Evolutionary conservation across 78 protist genomes (phyloP).

Genomic region (Pigoraptor vietnamica): DNA sequence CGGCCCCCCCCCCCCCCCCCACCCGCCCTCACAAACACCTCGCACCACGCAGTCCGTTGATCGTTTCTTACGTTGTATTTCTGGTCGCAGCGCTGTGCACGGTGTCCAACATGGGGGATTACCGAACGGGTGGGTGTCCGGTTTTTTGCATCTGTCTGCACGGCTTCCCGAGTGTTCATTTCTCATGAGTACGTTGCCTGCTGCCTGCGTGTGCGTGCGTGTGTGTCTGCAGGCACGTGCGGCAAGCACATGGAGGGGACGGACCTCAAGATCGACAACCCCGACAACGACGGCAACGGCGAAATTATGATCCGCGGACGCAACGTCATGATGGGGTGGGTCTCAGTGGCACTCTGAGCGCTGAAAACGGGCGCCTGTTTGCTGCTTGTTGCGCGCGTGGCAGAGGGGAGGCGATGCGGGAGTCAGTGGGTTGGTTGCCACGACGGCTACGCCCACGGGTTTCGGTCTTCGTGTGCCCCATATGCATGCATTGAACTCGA

Average conservation of each 20-base stretch:
- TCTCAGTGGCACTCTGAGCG: not conserved
- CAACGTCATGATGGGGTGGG: not conserved
- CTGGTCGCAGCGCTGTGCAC: not conserved
- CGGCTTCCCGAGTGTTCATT: not conserved
- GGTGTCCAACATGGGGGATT: not conserved
- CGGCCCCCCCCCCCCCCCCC: too few species aligned
- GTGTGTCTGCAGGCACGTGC: not conserved
- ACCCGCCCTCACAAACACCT: too few species aligned
- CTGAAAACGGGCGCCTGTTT: too few species aligned
- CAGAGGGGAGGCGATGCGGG: too few species aligned
- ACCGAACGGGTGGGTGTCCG: not conserved
- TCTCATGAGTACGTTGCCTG: not conserved
- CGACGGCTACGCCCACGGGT: too few species aligned
- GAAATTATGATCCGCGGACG: not conserved
- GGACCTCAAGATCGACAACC: conserved; percentile 18
- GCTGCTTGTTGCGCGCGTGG: too few species aligned
- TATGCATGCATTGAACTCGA: not conserved
- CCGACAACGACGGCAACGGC: conserved; percentile 1
- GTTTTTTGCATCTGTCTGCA: not conserved
- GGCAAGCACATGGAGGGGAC: conserved; percentile 26
- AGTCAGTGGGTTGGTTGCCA: too few species aligned
- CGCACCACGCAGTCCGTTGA: too few species aligned
- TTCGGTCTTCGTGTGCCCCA: not conserved
- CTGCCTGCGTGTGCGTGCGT: not conserved
- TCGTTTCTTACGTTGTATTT: too few species aligned